Base-by-base conservation (phyloP, 495 filamentous ascomycete species). In the Cercophora samala region DNA sequence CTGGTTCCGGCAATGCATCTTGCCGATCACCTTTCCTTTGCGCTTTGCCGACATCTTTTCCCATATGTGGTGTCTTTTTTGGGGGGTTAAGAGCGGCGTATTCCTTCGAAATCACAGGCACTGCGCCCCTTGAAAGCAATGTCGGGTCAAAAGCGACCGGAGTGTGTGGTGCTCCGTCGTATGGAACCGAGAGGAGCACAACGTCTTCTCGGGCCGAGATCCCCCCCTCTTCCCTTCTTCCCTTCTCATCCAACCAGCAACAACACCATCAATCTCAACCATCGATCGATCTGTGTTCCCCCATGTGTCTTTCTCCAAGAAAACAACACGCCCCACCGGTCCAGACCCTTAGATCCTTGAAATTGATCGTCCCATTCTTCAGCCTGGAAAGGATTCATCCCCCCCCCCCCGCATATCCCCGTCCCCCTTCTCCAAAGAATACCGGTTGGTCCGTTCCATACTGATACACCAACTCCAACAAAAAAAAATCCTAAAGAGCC, bases 381-480 rank as follows among this genome's bases (percentile, higher is more conserved):
- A 17, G 26, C 26, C 37, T 46, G 37, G 37, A 46, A 46, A 46
- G 37, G 37, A 46, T 46, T 46, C 37, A 46, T 46, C 37, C 37
- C 37, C 37, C 37, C 5, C 37, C 37, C 37, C 37, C 37, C 37
- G 37, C 37, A 46, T 13, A 18, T 46, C 15, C 37, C 6, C 37
- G 2, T 13, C 37, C 37, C 11, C 11, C 37, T 46, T 9, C 6
- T 17, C n/a, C 53, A 21, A 56, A 56, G 53, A 56, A 22, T 62
- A 60, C 69, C 69, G 73, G 64, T 37, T 70, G 67, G 60, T 64
- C 73, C 73, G 73, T 64, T 24, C 52, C 25, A 29, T 58, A 19
- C 11, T 17, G 37, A 17, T 13, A 46, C 8, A 46, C 37, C 8
- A 11, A 46, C 15, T 13, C 37, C 37, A n/a, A n/a, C 1, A 46